Conservation (phyloP, 2,329 filamentous ascomycete species). For the Alternaria infectoria region DNA sequence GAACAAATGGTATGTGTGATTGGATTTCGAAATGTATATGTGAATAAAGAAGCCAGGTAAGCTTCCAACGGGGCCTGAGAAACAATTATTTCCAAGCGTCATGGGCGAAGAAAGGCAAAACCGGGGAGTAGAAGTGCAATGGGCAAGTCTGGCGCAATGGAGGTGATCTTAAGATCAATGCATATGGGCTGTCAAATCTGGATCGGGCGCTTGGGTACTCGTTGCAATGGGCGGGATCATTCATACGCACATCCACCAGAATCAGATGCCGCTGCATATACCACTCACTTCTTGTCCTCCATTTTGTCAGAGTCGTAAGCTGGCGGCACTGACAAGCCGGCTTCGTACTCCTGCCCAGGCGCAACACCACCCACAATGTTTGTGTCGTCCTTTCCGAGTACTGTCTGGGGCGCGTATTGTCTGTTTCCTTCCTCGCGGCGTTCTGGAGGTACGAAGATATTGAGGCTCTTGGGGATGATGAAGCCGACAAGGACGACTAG, state of each 20-base stretch:
- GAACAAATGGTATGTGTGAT: background rate
- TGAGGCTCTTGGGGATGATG: conserved; percentile 37
- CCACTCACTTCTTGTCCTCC: background rate
- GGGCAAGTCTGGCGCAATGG: background rate
- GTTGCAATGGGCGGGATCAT: background rate
- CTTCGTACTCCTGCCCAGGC: background rate
- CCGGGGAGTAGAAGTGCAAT: background rate
- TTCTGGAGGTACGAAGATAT: background rate
- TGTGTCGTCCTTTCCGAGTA: background rate
- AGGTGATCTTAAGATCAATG: background rate
- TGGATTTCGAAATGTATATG: background rate
- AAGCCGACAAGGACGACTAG: conserved; percentile 54
- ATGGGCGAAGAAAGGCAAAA: background rate
- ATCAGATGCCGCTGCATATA: background rate
- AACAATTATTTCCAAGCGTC: background rate
- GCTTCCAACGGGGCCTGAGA: background rate
- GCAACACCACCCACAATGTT: background rate
- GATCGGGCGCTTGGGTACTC: background rate
- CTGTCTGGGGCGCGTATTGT: background rate
- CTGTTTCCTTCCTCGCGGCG: conserved; percentile 1
- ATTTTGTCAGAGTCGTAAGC: background rate
- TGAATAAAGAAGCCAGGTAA: background rate
- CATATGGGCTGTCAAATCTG: background rate
- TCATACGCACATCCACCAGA: background rate
- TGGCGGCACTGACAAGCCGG: background rate